Evolutionary conservation across 202 grass and related monocot genomes (phyloP), one percentile per base, ranked within the genome.

Genomic region (Elaeis oleifera): DNA sequence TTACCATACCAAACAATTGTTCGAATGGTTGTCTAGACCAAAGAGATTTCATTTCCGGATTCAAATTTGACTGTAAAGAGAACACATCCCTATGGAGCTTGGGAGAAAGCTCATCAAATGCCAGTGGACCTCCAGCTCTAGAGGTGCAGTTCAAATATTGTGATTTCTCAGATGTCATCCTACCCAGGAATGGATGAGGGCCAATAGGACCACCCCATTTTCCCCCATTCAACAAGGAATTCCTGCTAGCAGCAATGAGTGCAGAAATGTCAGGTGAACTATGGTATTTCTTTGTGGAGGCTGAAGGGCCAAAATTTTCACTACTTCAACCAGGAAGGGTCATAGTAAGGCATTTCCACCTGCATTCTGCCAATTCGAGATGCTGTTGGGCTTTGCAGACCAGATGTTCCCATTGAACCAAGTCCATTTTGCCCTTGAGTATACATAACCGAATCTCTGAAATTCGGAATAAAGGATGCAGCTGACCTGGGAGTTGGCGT

Each of bases 181-280:
- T 81, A 71, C 75, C 83, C 32, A 69, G 56, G 75, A 87, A 94
- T 0, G 94, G 74, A 16, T 82, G 75, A 24, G 85, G 50, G 63
- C 75, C 88, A 75, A 77, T 86, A 27, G 83, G 67, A 75, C 78
- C 75, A 74, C 85, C 80, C 69, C 80, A 79, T 21, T 89, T 89
- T 4, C 71, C 68, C 67, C 94, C 88, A n/a, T 94, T 89, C 74
- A 89, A 76, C 39, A 73, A 44, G 39, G 77, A 77, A 67, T 66
- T 85, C 63, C 83, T 90, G 64, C 31, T 86, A 73, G 94, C 85
- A 72, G 94, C 80, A 76, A 99, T 99, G 58, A 99, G 19, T 49
- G 82, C 94, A 82, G 94, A 99, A 62, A 99, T 84, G 64, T 99
- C 94, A 59, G 94, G 94, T 70, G 94, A 99, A 76, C 82, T 99